Evolutionary conservation across 345 rosid species (phyloP), one percentile per base, ranked within the genome.

Genomic region (Brassica juncea): DNA sequence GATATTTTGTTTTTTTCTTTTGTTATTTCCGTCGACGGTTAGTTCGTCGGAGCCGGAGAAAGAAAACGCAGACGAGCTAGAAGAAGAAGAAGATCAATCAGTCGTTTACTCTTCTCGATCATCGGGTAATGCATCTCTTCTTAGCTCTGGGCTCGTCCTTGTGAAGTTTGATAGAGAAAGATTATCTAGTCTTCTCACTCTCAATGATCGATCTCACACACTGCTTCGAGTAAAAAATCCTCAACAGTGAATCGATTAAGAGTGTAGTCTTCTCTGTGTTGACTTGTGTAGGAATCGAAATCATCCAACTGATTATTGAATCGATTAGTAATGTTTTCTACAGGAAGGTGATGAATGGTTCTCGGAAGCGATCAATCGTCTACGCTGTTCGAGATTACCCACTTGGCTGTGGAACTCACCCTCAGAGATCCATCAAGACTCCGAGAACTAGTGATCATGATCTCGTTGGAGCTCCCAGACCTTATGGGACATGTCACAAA

Each of bases 351-450:
- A 65, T 71, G 72, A 19, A 19, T 37, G 57, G 0, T 71, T 35
- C 49, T 28, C 25, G 4, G 32, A 39, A 71, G 57, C 71, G 61
- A 65, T 23, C 49, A 19, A 7, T 32, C 23, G 77, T 78, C 32
- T 78, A 10, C 35, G 67, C 81, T 0, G 1, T 39, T 57, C 34
- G 77, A 65, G 67, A 78, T 55, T 78, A 37, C 28, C 81, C 81
- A 65, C 23, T 14, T 0, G 72, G 68, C 1, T 71, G 81, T 71
- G 81, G 77, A 37, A 28, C 67, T 34, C 66, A 23, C 0, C 0
- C 55, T 35, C 28, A 32, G 14, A 31, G 54, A 2, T 0, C 31
- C 44, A 31, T 63, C 21, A 49, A 77, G 44, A 34, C 5, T n/a
- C 70, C 75, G 49, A 23, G 44, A 70, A n/a, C 30, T 6, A 19